Base-by-base conservation (phyloP, 352 stramenopile genomes). In the Phytopythium boreale region DNA sequence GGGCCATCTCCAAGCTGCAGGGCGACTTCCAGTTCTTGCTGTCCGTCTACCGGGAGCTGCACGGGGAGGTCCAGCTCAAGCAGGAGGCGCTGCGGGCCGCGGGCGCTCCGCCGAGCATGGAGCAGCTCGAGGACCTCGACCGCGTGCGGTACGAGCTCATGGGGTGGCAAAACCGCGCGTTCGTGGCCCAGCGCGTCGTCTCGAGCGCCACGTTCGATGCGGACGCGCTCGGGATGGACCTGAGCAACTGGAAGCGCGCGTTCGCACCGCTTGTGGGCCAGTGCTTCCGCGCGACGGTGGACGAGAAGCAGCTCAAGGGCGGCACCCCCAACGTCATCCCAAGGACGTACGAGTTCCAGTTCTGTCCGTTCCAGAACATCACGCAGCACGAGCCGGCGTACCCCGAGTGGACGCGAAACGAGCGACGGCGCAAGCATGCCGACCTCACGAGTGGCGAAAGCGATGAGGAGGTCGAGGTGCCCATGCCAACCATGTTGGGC, bases 311-410 rank as follows among this genome's bases (percentile, higher is more conserved):
- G 61, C 66, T 87, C 43, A 92, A 93, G 51, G 86, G 86, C 34
- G 86, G 82, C 43, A 88, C 84, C 0, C 76, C 81, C 56, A 95
- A 91, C 67, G 82, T 91, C 15, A 77, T 95, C 24, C 82, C 86
- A 55, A 69, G 84, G 26, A 72, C 79, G 43, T 88, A 88, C 67
- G 69, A 76, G 19, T 84, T 92, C 61, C 69, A 78, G 15, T 63
- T 92, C 52, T 93, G 84, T 62, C 86, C 86, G 31, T 95, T 95
- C 68, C 80, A 91, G 63, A 95, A 95, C 68, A 44, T 91, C 56
- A 89, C 86, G 19, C 84, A 93, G 72, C 82, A 69, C 24, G 86
- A 94, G 51, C 80, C 84, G 27, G 62, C 26, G 17, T 93, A 93
- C 62, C 62, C 67, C 0, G 46, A 61, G 55, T 92, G 86, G 86